Evolutionary conservation across 1,284 basidiomycete species (phyloP).

Genomic region (Boletus semigastroideus): DNA sequence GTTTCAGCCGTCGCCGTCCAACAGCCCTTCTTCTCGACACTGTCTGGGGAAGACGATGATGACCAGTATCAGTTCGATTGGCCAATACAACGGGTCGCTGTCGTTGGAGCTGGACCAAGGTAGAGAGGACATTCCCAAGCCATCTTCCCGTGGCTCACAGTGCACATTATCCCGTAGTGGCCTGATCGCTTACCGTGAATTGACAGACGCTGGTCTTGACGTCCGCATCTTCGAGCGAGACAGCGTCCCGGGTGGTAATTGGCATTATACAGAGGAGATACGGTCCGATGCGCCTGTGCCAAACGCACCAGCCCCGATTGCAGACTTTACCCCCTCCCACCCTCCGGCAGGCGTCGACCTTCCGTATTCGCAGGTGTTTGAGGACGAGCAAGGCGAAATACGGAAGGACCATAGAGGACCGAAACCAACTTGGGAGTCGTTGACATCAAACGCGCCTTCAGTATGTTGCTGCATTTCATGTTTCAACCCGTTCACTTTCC

Average conservation of each 20-base stretch:
- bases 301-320: neutral
- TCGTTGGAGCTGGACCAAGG: conserved; percentile 21
- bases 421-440: conserved; percentile 16
- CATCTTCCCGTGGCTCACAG: neutral
- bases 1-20: conserved; percentile 3
- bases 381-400: neutral
- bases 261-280: conserved; percentile 17
- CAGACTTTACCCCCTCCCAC: conserved; percentile 10
- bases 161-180: conserved; percentile 1
- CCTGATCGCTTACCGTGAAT: conserved; percentile 11
- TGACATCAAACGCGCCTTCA: conserved; percentile 9
- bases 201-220: conserved; percentile 14
- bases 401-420: conserved; percentile 10
- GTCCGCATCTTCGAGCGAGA: conserved; percentile 21
- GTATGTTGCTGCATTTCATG: conserved; percentile 4
- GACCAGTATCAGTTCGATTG: conserved; percentile 10
- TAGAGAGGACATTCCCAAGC: neutral
- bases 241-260: conserved; percentile 10
- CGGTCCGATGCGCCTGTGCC: conserved; percentile 7
- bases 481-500: neutral
- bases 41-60: neutral
- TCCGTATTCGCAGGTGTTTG: conserved; percentile 12
- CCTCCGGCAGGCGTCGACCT: conserved; percentile 6
- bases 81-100: conserved; percentile 17
- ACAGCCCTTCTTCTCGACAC: conserved; percentile 1